A percentile compares a stretch with the other conserved stretches of the same genome.
Evolutionary conservation across 2,329 filamentous ascomycete genomes (phyloP).

Genomic region (Alternaria metachromatica): DNA sequence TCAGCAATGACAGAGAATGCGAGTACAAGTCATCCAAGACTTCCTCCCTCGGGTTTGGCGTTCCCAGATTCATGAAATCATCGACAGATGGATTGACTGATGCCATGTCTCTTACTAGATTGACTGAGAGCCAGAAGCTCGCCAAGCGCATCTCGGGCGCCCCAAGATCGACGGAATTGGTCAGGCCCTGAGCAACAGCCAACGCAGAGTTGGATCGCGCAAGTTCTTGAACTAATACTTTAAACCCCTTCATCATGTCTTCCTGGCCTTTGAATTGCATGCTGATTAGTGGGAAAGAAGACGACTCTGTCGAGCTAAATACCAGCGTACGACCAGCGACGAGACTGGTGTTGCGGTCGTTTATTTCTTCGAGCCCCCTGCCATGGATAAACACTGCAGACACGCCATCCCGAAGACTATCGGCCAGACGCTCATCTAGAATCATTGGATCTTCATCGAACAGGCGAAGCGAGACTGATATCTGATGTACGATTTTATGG

Average conservation of each 20-base stretch:
- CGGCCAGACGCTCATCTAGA: constrained; percentile 70
- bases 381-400: constrained; percentile 54
- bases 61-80: constrained; percentile 67
- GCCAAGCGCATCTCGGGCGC: constrained; percentile 68
- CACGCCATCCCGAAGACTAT: constrained; percentile 77
- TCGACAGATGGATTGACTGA: constrained; percentile 63
- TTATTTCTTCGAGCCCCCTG: constrained; percentile 30
- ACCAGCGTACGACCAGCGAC: constrained; percentile 23
- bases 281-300: constrained; percentile 66
- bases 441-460: constrained; percentile 69
- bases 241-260: constrained; percentile 67
- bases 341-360: constrained; percentile 6
- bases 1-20: constrained; percentile 69
- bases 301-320: constrained; percentile 24
- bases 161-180: constrained; percentile 67
- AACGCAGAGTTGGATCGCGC: constrained; percentile 51
- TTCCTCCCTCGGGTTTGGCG: constrained; percentile 35
- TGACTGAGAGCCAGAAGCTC: constrained; percentile 80
- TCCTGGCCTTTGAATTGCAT: constrained; percentile 67
- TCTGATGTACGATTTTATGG: constrained; percentile 72
- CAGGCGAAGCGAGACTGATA: constrained; percentile 75
- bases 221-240: constrained; percentile 65
- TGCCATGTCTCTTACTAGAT: constrained; percentile 68
- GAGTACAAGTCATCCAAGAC: constrained; percentile 70
- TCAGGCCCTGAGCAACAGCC: constrained; percentile 68